These are phyloP conservation scores for Aspergillus panamensis DNA, from an alignment of 495 filamentous ascomycete genomes.

Conservation along the genomic window DNA sequence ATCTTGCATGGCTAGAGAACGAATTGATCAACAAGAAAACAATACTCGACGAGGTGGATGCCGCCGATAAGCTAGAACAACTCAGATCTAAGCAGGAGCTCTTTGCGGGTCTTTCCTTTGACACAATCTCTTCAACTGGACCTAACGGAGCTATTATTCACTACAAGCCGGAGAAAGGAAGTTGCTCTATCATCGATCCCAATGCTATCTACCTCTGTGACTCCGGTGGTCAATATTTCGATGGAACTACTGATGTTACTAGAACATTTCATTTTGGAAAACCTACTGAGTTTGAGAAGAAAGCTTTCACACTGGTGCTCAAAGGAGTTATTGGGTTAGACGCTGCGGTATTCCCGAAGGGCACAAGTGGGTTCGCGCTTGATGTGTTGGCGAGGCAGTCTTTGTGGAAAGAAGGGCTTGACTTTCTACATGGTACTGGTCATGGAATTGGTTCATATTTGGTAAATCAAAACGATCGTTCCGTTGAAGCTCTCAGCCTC, in stretches of 20 bases:
- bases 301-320: conserved; percentile 90
- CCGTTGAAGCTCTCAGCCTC: neutral
- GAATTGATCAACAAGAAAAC: conserved; percentile 71
- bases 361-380: conserved; percentile 87
- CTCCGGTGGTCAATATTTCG: conserved; percentile 90
- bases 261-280: conserved; percentile 88
- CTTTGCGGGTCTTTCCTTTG: conserved; percentile 90
- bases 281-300: conserved; percentile 80
- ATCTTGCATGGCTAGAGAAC: conserved; percentile 96
- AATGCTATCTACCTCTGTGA: conserved; percentile 91
- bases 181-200: conserved; percentile 81
- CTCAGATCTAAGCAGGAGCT: conserved; percentile 75
- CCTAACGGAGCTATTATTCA: conserved; percentile 96
- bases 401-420: conserved; percentile 87
- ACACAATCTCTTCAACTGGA: conserved; percentile 93
- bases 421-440: conserved; percentile 95
- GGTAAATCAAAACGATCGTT: conserved; percentile 31
- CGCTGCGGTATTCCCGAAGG: conserved; percentile 86
- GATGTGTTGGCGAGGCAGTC: conserved; percentile 87
- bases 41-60: conserved; percentile 81
- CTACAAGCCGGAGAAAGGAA: conserved; percentile 86
- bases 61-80: conserved; percentile 83
- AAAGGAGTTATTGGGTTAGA: conserved; percentile 96
- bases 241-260: conserved; percentile 96
- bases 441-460: conserved; percentile 92